Evolutionary conservation across 345 rosid genomes (phyloP), one percentile per base, ranked within the genome.

Genomic region (Eucalyptus leucophloia): DNA sequence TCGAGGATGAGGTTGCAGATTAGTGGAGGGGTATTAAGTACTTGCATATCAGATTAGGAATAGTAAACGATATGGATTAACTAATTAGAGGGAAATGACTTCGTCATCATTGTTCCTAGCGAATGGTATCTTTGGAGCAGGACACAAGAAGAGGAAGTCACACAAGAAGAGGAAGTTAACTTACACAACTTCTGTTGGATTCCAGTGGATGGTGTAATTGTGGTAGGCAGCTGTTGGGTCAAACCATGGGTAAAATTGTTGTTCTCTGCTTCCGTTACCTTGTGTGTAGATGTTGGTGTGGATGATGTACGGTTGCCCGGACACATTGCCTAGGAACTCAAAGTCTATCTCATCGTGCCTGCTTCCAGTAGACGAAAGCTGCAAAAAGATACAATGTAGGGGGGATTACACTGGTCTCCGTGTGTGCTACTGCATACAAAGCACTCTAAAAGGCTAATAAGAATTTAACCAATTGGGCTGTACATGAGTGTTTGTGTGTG

Each of bases 281-380:
- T 93, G 93, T 24, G 94, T 91, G 83, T 88, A 96, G 81, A 96
- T 89, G 90, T 96, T 97, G 91, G 98, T 95, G 91, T 97, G 96
- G 87, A 96, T 88, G 23, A 90, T 95, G 89, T 93, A 95, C 2
- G 99, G 98, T 82, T 96, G 89, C 42, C 98, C 98, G 5, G 95
- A 93, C 40, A 93, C 89, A 56, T 96, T 97, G 50, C 98, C 97
- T 42, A 95, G 88, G 94, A 96, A 95, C 91, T 95, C 98, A 7
- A 93, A 96, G 88, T 96, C 96, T 87, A 97, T 95, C 90, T 97
- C 96, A 47, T 96, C 96, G 49, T 95, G 99, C 88, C 80, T 88
- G 92, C 72, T 92, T 34, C 96, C 98, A 1, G 89, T 89, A 44
- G 98, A 95, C 8, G 97, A 92, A 89, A 95, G 60, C 98, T 95